Conservation (phyloP, 129 eudicot species). For the Centella asiatica region DNA sequence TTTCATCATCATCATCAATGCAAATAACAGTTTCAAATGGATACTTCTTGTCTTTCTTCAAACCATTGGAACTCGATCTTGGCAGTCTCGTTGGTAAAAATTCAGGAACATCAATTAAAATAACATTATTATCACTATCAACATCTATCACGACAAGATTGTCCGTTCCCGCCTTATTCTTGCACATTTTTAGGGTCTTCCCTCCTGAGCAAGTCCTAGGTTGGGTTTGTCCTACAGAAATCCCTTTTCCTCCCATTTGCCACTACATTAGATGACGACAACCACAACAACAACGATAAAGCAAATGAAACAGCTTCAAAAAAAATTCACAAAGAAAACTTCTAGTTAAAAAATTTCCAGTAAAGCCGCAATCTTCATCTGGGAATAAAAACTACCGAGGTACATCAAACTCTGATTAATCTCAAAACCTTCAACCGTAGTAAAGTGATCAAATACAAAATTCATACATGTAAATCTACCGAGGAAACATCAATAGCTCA, state of each 20-base stretch:
- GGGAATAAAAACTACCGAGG: too few species aligned
- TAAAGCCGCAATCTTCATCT: background rate
- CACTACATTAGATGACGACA: constrained; percentile 31
- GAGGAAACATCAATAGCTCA: background rate
- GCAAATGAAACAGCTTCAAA: background rate
- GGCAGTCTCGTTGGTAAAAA: constrained; percentile 17
- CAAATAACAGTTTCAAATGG: constrained; percentile 35
- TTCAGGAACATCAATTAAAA: constrained; percentile 42
- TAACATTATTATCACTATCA: constrained; percentile 50
- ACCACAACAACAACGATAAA: background rate
- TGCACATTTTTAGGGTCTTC: constrained; percentile 29
- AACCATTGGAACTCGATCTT: constrained; percentile 29
- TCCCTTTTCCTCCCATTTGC: constrained; percentile 23
- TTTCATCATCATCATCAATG: constrained; percentile 65
- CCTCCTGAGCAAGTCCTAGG: constrained; percentile 19
- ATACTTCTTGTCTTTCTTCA: constrained; percentile 24
- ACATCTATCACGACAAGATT: constrained; percentile 47
- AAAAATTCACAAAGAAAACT: background rate
- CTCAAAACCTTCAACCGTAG: too few species aligned
- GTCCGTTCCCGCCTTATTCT: constrained; percentile 24
- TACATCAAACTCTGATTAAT: too few species aligned
- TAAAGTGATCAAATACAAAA: too few species aligned
- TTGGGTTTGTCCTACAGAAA: constrained; percentile 14
- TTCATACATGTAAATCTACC: too few species aligned
- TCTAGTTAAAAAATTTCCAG: too few species aligned